phyloP scores from a whole-genome alignment of 1,139 yeast genomes.

The Lodderomyces jiufengensis region DNA sequence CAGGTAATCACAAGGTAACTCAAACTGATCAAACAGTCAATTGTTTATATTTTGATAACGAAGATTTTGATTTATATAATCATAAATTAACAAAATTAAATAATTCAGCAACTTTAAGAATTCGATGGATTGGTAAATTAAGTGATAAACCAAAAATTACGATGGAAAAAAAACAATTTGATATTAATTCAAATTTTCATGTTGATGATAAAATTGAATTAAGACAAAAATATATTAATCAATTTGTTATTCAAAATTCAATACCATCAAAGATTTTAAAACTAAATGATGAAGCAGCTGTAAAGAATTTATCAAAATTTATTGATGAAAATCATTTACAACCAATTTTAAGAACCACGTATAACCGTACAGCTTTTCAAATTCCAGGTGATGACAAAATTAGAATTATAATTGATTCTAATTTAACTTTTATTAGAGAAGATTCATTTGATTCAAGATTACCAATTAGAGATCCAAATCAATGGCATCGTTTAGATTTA shows the following conservation, averaged over 20 bases:
- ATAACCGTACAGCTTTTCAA: slow-evolving; percentile 93
- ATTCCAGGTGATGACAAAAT: slow-evolving; percentile 96
- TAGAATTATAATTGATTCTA: slow-evolving; percentile 85
- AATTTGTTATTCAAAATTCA: slow-evolving; percentile 35
- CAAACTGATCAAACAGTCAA: slow-evolving; percentile 73
- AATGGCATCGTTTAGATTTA: slow-evolving; percentile 91
- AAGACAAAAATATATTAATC: slow-evolving; percentile 58
- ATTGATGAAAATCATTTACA: slow-evolving; percentile 65
- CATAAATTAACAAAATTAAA: slow-evolving; percentile 70
- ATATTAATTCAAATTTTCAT: slow-evolving; percentile 49
- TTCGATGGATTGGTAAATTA: slow-evolving; percentile 89
- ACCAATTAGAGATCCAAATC: slow-evolving; percentile 84
- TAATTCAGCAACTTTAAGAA: slow-evolving; percentile 71
- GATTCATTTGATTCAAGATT: slow-evolving; percentile 80
- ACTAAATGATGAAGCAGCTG: slow-evolving; percentile 23
- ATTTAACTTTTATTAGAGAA: slow-evolving; percentile 82
- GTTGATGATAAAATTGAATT: slow-evolving; percentile 59
- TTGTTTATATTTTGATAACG: slow-evolving; percentile 83
- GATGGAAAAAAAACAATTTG: slow-evolving; percentile 75
- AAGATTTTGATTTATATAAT: slow-evolving; percentile 79
- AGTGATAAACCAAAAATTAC: slow-evolving; percentile 71
- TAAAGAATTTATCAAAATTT: slow-evolving; percentile 52
- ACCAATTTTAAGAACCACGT: slow-evolving; percentile 83
- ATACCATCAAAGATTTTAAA: slow-evolving; percentile 25
- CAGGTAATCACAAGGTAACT: slow-evolving; percentile 16